A percentile compares a stretch with the other conserved stretches of the same genome.
Evolutionary conservation across 2,329 filamentous ascomycete species (phyloP).

Genomic region (Dothideomycetes sp.): DNA sequence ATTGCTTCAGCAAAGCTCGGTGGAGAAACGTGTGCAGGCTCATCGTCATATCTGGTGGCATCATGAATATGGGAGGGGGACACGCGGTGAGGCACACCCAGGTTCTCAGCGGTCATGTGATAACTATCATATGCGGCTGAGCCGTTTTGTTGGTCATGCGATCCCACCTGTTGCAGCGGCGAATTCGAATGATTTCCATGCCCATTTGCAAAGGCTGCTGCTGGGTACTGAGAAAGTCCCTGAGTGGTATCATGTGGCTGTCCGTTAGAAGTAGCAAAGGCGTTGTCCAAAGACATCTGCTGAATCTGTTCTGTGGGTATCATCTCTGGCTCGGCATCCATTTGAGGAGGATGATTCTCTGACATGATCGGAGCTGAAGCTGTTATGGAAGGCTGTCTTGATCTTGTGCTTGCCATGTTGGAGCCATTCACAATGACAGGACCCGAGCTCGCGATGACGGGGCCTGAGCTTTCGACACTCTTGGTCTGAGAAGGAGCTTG

Average conservation of each 20-base stretch:
- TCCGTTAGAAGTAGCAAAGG: neutral
- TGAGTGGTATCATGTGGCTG: constrained; percentile 1
- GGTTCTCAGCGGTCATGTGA: constrained; percentile 4
- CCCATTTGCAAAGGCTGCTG: neutral
- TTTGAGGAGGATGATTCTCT: too few relatives aligned
- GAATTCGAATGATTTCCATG: neutral
- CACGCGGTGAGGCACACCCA: constrained; percentile 1
- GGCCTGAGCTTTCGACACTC: constrained; percentile 21
- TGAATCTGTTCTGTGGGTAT: constrained; percentile 11
- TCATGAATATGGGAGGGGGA: constrained; percentile 1
- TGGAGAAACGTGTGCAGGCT: neutral
- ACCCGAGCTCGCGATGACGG: constrained; percentile 34
- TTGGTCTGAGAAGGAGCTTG: constrained; percentile 5
- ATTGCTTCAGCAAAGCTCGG: neutral
- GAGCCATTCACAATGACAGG: constrained; percentile 36
- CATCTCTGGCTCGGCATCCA: neutral
- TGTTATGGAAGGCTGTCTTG: constrained; percentile 5
- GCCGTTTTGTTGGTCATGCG: constrained; percentile 4
- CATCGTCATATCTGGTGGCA: too few relatives aligned
- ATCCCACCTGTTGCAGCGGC: neutral
- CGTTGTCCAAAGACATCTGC: constrained; percentile 10
- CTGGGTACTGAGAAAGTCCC: too few relatives aligned
- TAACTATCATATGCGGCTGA: too few relatives aligned
- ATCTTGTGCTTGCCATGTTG: constrained; percentile 14
- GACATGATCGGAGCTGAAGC: neutral